These are phyloP conservation scores for Rhizopus delemar DNA, from an alignment of 371 early-diverging fungal genomes.

Conservation along the genomic window DNA sequence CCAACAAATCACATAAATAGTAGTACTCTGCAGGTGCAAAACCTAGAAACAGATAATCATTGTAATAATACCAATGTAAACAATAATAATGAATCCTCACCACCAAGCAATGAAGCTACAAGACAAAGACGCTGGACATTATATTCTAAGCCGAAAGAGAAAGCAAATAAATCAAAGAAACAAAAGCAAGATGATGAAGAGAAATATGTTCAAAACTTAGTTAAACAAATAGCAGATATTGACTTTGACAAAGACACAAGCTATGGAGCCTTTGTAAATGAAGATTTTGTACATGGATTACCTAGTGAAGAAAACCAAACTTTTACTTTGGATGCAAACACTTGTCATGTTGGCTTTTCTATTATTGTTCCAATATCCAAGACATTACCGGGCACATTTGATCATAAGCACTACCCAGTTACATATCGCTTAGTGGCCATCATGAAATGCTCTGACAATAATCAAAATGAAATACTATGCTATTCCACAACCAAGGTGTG, in stretches of 20 bases:
- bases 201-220: constrained; percentile 10
- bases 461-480: neutral
- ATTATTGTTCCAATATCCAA: constrained; percentile 8
- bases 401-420: constrained; percentile 17
- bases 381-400: constrained; percentile 12
- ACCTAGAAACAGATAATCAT: too few relatives aligned
- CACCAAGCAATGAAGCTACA: too few relatives aligned
- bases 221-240: constrained; percentile 6
- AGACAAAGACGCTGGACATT: too few relatives aligned
- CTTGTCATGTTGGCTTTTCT: constrained; percentile 9
- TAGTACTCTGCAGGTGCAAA: too few relatives aligned
- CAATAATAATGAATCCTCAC: too few relatives aligned
- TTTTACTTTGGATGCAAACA: constrained; percentile 8
- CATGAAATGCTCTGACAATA: constrained; percentile 5
- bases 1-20: neutral
- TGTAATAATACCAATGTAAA: too few relatives aligned
- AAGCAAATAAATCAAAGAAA: too few relatives aligned
- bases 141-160: too few relatives aligned
- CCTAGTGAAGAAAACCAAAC: neutral
- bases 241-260: neutral
- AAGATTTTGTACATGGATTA: neutral
- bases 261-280: neutral
- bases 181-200: constrained; percentile 1
- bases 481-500: constrained; percentile 13
- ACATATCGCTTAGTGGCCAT: constrained; percentile 10